Percentiles rank a stretch among this genome's conserved stretches.
Conservation (phyloP, 768 basidiomycete genomes). For the Lepiota brunneoincarnata region DNA sequence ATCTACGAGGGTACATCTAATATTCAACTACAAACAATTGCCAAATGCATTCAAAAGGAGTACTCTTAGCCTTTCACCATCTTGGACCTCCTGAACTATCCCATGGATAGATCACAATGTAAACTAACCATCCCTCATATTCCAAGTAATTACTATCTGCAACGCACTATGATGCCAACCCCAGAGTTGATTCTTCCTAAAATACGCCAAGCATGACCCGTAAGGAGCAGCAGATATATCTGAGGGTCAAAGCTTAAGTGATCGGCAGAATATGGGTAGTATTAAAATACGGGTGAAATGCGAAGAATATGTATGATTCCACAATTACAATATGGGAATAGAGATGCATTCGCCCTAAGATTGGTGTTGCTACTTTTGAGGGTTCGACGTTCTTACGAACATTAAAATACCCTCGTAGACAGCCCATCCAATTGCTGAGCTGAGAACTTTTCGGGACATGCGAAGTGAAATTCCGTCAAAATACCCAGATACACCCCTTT, state of each 20-base stretch:
- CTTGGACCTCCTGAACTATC: background rate
- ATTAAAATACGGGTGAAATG: too few species aligned
- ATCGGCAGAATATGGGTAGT: too few species aligned
- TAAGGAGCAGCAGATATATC: too few species aligned
- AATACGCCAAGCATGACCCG: too few species aligned
- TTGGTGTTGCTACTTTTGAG: background rate
- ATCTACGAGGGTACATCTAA: constrained; percentile 98
- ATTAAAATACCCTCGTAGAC: constrained; percentile 82
- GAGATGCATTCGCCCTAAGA: too few species aligned
- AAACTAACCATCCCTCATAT: background rate
- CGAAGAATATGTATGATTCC: too few species aligned
- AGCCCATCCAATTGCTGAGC: constrained; percentile 90
- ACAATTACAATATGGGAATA: too few species aligned
- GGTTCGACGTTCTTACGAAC: constrained; percentile 32
- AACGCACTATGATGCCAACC: too few species aligned
- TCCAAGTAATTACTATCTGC: too few species aligned
- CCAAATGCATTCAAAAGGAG: constrained; percentile 86
- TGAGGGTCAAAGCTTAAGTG: too few species aligned
- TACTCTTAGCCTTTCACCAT: constrained; percentile 48
- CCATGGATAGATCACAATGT: background rate
- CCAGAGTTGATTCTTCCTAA: too few species aligned
- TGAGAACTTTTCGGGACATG: constrained; percentile 80
- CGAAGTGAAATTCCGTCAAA: constrained; percentile 86
- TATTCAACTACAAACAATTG: constrained; percentile 95
- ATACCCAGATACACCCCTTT: constrained; percentile 77